Evolutionary conservation across 2,329 filamentous ascomycete species (phyloP).

Genomic region (Tolypocladium tropicale): DNA sequence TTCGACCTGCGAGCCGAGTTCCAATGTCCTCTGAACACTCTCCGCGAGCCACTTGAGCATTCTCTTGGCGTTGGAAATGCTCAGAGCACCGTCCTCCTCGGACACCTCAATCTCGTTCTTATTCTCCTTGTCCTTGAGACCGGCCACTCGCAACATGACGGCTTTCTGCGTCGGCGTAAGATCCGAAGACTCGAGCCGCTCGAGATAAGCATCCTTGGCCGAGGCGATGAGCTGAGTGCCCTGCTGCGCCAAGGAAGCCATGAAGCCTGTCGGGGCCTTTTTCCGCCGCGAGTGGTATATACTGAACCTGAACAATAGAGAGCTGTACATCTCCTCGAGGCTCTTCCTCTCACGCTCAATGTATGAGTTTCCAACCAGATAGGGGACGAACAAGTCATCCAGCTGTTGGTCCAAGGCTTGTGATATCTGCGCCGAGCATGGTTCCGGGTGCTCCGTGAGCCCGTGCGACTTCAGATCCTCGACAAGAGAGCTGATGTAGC

Average conservation of each 20-base stretch:
- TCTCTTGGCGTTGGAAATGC: slow-evolving; percentile 79
- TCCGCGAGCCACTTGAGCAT: slow-evolving; percentile 98
- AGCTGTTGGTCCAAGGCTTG: slow-evolving; percentile 64
- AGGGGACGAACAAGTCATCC: slow-evolving; percentile 67
- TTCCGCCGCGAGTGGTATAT: slow-evolving; percentile 86
- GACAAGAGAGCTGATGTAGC: slow-evolving; percentile 76
- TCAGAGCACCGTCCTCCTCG: slow-evolving; percentile 79
- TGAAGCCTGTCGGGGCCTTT: slow-evolving; percentile 83
- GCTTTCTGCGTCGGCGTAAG: slow-evolving; percentile 79
- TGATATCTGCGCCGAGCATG: slow-evolving; percentile 76
- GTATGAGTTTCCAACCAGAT: slow-evolving; percentile 58
- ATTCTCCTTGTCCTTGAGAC: slow-evolving; percentile 64
- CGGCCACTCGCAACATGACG: slow-evolving; percentile 83
- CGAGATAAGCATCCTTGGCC: slow-evolving; percentile 84
- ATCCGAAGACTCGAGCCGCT: slow-evolving; percentile 79
- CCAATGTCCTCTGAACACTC: slow-evolving; percentile 80
- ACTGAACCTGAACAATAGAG: slow-evolving; percentile 89
- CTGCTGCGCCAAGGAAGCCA: slow-evolving; percentile 82
- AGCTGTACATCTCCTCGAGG: slow-evolving; percentile 76
- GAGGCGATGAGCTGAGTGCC: slow-evolving; percentile 81
- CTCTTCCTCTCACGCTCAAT: slow-evolving; percentile 60
- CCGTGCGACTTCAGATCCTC: slow-evolving; percentile 93
- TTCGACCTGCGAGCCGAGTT: slow-evolving; percentile 78
- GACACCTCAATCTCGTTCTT: slow-evolving; percentile 84
- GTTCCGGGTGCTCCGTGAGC: slow-evolving; percentile 87